A percentile compares a stretch with the other conserved stretches of the same genome.
These are phyloP conservation scores for Candida corydali DNA, from an alignment of 805 yeast genomes.

Conservation along the genomic window DNA sequence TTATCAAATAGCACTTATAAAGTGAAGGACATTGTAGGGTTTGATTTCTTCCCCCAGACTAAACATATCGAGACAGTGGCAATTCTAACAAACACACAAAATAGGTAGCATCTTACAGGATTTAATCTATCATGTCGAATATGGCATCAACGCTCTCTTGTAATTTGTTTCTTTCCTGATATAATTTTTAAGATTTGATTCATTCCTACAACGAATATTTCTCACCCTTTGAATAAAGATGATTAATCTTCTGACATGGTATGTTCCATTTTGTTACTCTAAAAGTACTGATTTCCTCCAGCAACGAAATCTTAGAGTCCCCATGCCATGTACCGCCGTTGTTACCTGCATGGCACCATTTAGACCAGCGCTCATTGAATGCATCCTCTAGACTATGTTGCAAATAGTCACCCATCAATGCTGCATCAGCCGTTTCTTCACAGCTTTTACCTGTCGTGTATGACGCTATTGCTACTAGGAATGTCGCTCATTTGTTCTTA, in stretches of 20 bases:
- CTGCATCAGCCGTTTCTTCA: too few species aligned
- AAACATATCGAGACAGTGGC: slow-evolving; percentile 58
- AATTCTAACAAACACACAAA: slow-evolving; percentile 34
- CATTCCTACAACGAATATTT: slow-evolving; percentile 51
- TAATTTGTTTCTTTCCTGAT: slow-evolving; percentile 50
- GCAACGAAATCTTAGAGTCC: too few species aligned
- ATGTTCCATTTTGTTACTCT: too few species aligned
- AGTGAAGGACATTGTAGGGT: slow-evolving; percentile 29
- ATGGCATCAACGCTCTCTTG: slow-evolving; percentile 51
- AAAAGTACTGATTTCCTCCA: too few species aligned
- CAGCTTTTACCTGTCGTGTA: too few species aligned
- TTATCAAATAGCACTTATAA: slow-evolving; percentile 18
- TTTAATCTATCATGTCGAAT: slow-evolving; percentile 43
- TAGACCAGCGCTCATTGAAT: too few species aligned
- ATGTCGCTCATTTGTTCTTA: too few species aligned
- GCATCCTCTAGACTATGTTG: too few species aligned
- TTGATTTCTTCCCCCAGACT: slow-evolving; percentile 53
- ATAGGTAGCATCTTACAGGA: slow-evolving; percentile 48
- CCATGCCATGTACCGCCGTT: too few species aligned
- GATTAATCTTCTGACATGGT: slow-evolving; percentile 58
- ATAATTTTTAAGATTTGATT: slow-evolving; percentile 45
- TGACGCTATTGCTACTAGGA: too few species aligned
- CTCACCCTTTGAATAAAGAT: slow-evolving; percentile 60
- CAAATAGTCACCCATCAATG: too few species aligned
- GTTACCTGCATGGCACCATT: too few species aligned